Evolutionary conservation across 352 stramenopile genomes (phyloP).

Genomic region (Phytopythium mirpurense): DNA sequence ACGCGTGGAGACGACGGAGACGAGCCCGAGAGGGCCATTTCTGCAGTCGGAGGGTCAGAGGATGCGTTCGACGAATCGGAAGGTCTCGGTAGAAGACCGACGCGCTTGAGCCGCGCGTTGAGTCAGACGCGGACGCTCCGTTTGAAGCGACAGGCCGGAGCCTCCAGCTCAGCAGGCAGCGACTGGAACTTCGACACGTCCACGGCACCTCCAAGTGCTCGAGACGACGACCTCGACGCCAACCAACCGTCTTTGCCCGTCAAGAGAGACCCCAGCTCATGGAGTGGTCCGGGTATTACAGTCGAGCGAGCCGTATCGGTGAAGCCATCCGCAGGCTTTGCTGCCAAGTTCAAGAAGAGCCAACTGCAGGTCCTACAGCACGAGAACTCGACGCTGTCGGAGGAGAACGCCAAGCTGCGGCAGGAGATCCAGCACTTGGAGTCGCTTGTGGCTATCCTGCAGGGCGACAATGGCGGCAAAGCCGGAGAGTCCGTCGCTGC

Average conservation of each 20-base stretch:
- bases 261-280: neutral
- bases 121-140: neutral
- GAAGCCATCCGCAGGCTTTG: slow-evolving; percentile 20
- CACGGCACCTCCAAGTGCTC: slow-evolving; percentile 4
- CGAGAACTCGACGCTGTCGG: slow-evolving; percentile 26
- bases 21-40: slow-evolving; percentile 4
- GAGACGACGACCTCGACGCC: slow-evolving; percentile 10
- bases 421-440: slow-evolving; percentile 49
- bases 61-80: neutral
- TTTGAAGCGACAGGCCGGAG: neutral
- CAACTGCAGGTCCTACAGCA: slow-evolving; percentile 35
- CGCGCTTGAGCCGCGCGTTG: slow-evolving; percentile 5
- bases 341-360: slow-evolving; percentile 36
- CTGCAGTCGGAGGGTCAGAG: too few species aligned
- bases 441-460: slow-evolving; percentile 25
- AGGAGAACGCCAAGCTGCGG: slow-evolving; percentile 37
- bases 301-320: slow-evolving; percentile 22
- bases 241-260: neutral
- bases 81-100: neutral
- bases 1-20: slow-evolving; percentile 12
- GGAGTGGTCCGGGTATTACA: slow-evolving; percentile 15
- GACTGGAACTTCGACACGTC: slow-evolving; percentile 37
- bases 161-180: neutral
- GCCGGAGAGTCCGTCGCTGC: slow-evolving; percentile 4
- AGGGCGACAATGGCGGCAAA: slow-evolving; percentile 20